These are phyloP conservation scores for Lepidium aucheri DNA, from an alignment of 345 rosid species.

Conservation along the genomic window DNA sequence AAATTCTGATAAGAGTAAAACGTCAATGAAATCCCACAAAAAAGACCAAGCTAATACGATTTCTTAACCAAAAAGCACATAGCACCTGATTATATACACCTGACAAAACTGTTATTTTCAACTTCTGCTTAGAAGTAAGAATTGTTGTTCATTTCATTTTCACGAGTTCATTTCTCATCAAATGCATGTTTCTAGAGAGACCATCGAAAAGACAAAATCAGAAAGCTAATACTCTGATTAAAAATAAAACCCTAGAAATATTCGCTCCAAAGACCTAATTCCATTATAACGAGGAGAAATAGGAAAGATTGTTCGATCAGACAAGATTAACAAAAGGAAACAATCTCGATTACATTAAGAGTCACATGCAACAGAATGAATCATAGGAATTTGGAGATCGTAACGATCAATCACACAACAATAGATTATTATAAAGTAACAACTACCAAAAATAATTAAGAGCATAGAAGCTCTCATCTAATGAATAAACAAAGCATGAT, in stretches of 20 bases:
- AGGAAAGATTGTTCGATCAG: background rate
- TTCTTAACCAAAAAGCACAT: background rate
- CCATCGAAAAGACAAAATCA: background rate
- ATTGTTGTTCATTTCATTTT: background rate
- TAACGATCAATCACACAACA: background rate
- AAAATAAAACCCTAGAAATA: slow-evolving; percentile 1
- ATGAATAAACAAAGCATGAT: background rate
- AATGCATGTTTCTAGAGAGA: background rate
- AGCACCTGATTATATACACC: background rate
- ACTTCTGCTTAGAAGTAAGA: background rate
- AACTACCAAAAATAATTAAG: no score
- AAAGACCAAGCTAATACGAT: background rate
- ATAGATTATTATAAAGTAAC: background rate
- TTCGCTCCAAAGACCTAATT: background rate
- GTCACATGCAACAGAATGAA: background rate
- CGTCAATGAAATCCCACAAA: background rate
- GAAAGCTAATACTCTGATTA: background rate
- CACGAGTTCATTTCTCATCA: background rate
- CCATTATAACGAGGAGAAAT: background rate
- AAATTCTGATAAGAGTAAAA: background rate
- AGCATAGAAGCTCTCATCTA: background rate
- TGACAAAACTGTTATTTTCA: background rate
- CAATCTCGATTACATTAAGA: background rate
- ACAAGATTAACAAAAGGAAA: background rate
- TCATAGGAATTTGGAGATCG: background rate